These are phyloP conservation scores for Triglochin maritima DNA, from an alignment of 106 monocot species.

Conservation along the genomic window DNA sequence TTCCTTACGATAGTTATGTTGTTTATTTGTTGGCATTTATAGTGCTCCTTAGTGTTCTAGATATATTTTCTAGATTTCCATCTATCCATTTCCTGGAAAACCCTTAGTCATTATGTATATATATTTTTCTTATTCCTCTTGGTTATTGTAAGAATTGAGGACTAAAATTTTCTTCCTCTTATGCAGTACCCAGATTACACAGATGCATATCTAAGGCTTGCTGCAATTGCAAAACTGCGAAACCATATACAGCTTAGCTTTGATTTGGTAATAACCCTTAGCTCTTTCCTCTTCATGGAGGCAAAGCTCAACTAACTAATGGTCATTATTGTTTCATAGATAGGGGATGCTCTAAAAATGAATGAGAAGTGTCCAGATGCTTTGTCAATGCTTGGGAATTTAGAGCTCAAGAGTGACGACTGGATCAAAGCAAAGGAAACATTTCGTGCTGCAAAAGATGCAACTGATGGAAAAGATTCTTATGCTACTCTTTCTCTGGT, in stretches of 20 bases:
- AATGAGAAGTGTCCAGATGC: conserved; percentile 87
- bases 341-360: conserved; percentile 78
- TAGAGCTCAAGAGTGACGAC: conserved; percentile 85
- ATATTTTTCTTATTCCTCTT: too few species aligned
- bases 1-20: too few species aligned
- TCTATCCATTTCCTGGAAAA: too few species aligned
- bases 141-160: too few species aligned
- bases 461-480: conserved; percentile 90
- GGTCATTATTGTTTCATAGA: conserved; percentile 18
- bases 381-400: conserved; percentile 76
- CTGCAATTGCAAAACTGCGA: conserved; percentile 66
- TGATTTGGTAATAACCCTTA: conserved; percentile 48
- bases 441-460: conserved; percentile 76
- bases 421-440: conserved; percentile 99
- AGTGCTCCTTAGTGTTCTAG: too few species aligned
- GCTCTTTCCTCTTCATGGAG: conserved; percentile 3
- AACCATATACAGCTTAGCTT: conserved; percentile 80
- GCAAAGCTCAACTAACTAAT: not conserved
- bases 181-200: conserved; percentile 78
- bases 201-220: conserved; percentile 92
- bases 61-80: too few species aligned
- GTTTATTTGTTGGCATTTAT: not conserved
- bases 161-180: too few species aligned
- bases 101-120: too few species aligned
- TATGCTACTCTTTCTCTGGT: conserved; percentile 80